Conservation (phyloP, 441 rosid species). For the Jatropha podagrica region DNA sequence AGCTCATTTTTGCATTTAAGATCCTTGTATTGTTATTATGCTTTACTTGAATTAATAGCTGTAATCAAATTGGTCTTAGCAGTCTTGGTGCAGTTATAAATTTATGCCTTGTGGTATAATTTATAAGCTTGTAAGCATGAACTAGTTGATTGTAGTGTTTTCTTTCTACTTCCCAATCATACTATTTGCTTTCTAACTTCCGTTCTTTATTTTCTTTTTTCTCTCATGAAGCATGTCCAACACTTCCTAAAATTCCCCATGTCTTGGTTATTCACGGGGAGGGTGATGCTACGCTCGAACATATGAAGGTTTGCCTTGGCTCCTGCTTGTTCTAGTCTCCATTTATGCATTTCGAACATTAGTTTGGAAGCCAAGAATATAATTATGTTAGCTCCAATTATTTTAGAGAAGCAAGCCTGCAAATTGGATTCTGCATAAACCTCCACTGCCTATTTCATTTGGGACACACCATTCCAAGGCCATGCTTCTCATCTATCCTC, state of each 20-base stretch:
- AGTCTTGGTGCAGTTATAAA: background rate
- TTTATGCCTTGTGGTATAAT: background rate
- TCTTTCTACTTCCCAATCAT: constrained; percentile 15
- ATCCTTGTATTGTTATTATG: constrained; percentile 3
- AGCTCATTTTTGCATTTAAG: background rate
- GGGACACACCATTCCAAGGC: constrained; percentile 98
- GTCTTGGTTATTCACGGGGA: constrained; percentile 92
- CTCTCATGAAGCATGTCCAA: constrained; percentile 65
- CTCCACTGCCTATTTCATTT: constrained; percentile 78
- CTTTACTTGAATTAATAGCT: background rate
- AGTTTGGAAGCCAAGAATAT: constrained; percentile 2
- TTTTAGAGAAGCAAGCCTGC: constrained; percentile 72
- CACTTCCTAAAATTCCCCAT: constrained; percentile 62
- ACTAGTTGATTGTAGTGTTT: constrained; percentile 2
- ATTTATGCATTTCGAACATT: constrained; percentile 5
- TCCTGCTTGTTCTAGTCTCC: constrained; percentile 9
- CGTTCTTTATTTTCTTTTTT: constrained; percentile 15
- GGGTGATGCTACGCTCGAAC: constrained; percentile 68
- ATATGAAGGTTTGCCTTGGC: constrained; percentile 65
- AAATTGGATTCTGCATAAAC: constrained; percentile 90
- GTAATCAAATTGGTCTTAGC: background rate
- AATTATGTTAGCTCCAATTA: constrained; percentile 15
- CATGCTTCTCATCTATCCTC: constrained; percentile 80
- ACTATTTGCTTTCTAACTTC: background rate
- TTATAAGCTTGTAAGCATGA: background rate